Conservation (phyloP, 495 filamentous ascomycete genomes). For the Aspergillus cristatus region DNA sequence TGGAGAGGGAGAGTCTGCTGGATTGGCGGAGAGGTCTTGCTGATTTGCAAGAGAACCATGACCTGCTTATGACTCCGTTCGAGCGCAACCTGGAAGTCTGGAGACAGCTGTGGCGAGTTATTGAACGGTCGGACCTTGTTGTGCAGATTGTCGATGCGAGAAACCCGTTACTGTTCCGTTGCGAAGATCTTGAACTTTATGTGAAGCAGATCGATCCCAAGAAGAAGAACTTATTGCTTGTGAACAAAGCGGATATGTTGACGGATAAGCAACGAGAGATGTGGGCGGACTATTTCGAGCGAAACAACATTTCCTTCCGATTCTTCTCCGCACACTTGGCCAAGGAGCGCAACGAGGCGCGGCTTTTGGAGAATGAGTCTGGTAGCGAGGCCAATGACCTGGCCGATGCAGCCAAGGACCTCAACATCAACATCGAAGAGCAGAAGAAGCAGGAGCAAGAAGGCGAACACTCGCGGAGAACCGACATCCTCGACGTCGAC, state of each 20-base stretch:
- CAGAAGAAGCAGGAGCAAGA: conserved; percentile 24
- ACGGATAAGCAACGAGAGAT: conserved; percentile 69
- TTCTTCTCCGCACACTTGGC: conserved; percentile 95
- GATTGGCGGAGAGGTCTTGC: conserved; percentile 87
- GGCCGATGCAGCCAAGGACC: conserved; percentile 25
- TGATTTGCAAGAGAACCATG: conserved; percentile 83
- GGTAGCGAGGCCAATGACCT: conserved; percentile 31
- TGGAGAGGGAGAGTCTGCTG: conserved; percentile 73
- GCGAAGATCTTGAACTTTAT: conserved; percentile 86
- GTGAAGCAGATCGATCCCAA: conserved; percentile 82
- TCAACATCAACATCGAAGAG: conserved; percentile 32
- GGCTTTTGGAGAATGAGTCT: conserved; percentile 36
- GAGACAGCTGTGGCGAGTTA: conserved; percentile 97
- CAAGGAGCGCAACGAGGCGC: conserved; percentile 74
- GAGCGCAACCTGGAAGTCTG: conserved; percentile 97
- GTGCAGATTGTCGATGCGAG: conserved; percentile 98
- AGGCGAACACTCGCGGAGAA: conserved; percentile 39
- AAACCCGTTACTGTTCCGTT: conserved; percentile 89
- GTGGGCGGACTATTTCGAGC: conserved; percentile 86
- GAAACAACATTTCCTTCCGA: conserved; percentile 70
- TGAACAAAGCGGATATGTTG: conserved; percentile 99
- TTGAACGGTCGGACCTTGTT: conserved; percentile 90
- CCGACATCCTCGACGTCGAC: conserved; percentile 79
- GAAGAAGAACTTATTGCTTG: conserved; percentile 86
- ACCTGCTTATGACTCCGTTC: conserved; percentile 96